Evolutionary conservation across 176 grass and related monocot genomes (phyloP), one percentile per base, ranked within the genome.

Genomic region (Oryza meridionalis): DNA sequence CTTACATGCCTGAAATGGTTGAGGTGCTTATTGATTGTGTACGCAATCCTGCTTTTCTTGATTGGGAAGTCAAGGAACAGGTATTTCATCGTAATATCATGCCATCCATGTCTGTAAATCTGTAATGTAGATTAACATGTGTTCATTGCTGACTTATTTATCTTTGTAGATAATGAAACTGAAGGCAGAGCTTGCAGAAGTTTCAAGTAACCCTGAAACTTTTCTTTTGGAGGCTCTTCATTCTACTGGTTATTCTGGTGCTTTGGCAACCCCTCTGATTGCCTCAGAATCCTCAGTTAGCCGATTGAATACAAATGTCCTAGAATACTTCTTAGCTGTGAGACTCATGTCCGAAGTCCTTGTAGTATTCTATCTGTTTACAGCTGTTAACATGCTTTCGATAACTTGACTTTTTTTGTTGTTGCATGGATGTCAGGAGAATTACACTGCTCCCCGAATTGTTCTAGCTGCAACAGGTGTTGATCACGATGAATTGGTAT

Each of bases 11-110:
- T 67, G 93, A 95, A 82, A 98, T 98, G 96, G 91, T 95, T 75
- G 96, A 98, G 80, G 91, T 98, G 55, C 93, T 98, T 83, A 79
- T 95, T 88, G 96, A 98, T 72, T 90, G 84, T 75, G 80, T 98
- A 15, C 80, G 91, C 38, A 98, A 98, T 76, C 81, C 93, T 71
- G 93, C 91, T 75, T 94, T 95, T 37, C 89, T 98, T 62, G 93
- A 98, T 58, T 98, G 93, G 96, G 96, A 98, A 69, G 89, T 98
- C n/a, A 98, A 91, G 75, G 93, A 98, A 85, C 89, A 95, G 89
- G 96, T 95, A 93, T 67, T 78, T 78, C 45, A 55, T 80, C 24
- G 65, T 64, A 72, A 35, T 70, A 78, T 46, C 40, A 11, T 78
- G n/a, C 53, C 12, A 12, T 88, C 55, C 0, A 14, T 21, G 16